Evolutionary conservation across 2,329 filamentous ascomycete species (phyloP).

Genomic region (Drechslerella dactyloides): DNA sequence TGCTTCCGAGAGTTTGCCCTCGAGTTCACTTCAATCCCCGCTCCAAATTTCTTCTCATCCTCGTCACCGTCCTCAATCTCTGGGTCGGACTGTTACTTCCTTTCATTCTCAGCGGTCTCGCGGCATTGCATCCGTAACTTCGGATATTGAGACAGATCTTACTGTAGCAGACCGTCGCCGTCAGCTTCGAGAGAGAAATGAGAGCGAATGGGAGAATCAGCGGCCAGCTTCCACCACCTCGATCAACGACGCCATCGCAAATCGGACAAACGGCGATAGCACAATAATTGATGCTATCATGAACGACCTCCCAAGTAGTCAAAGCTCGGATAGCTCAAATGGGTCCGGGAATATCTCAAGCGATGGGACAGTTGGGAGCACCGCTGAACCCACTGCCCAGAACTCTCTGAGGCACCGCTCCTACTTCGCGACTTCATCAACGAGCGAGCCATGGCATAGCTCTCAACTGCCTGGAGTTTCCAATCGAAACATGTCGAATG

Average conservation of each 20-base stretch:
- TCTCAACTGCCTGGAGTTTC: constrained; percentile 25
- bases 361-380: not conserved
- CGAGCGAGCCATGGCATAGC: constrained; percentile 33
- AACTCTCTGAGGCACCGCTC: constrained; percentile 18
- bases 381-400: constrained; percentile 10
- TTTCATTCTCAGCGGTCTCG: constrained; percentile 41
- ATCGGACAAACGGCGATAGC: constrained; percentile 35
- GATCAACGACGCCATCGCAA: constrained; percentile 19
- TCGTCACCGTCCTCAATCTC: constrained; percentile 19
- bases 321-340: constrained; percentile 24
- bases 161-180: constrained; percentile 48
- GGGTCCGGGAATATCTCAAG: constrained; percentile 13
- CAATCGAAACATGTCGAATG: constrained; percentile 27
- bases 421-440: constrained; percentile 22
- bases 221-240: constrained; percentile 35
- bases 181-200: constrained; percentile 46
- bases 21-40: constrained; percentile 19
- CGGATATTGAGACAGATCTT: constrained; percentile 51
- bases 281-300: constrained; percentile 42
- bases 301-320: constrained; percentile 41
- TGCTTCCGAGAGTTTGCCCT: constrained; percentile 42
- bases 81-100: constrained; percentile 28
- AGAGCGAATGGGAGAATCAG: constrained; percentile 48
- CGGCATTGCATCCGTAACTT: constrained; percentile 34
- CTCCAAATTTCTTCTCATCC: constrained; percentile 13